Base-by-base conservation (phyloP, 768 basidiomycete species). In the Megacollybia marginata region DNA sequence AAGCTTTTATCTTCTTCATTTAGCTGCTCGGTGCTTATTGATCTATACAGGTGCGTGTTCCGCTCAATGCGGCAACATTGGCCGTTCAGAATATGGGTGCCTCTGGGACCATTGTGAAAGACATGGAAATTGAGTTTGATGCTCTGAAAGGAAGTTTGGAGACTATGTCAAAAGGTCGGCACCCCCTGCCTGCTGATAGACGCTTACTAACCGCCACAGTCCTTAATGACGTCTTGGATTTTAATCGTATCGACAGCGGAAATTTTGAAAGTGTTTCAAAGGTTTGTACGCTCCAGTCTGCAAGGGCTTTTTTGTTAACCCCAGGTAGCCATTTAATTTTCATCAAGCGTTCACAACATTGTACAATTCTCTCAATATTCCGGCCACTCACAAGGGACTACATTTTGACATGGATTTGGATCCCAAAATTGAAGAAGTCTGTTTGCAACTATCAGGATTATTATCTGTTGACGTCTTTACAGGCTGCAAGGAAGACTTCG, bases 41-140 rank as follows among this genome's bases (percentile, higher is more conserved):
- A 46, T 54, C 33, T 18, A 53, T 53, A 62, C 51, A 51, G 73
- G 87, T 89, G 65, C 82, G 87, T 52, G 88, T 89, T 49, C 87
- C 87, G 23, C 67, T 89, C 47, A 88, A 89, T 58, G 88, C 86
- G 40, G 87, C 87, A 10, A 69, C 93, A 12, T 71, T 95, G 45
- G 91, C 93, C 1, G 86, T 94, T 15, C 93, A 96, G 68, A 95
- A 97, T 59, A 83, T 95, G 78, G 84, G 88, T 53, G 90, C 88
- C 1, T 80, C 81, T 1, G 80, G 85, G 8, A 76, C 79, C 1
- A 77, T 95, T 42, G 74, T 77, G 2, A 82, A 79, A 55, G 80
- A 84, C 34, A 85, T 92, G 59, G 83, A 87, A 53, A 82, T 94
- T 50, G 92, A 96, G 69, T 92, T 93, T 60, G 83, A 82, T 58